These are phyloP conservation scores for Verticillium nubilum DNA, from an alignment of 2,329 filamentous ascomycete genomes.

Conservation along the genomic window DNA sequence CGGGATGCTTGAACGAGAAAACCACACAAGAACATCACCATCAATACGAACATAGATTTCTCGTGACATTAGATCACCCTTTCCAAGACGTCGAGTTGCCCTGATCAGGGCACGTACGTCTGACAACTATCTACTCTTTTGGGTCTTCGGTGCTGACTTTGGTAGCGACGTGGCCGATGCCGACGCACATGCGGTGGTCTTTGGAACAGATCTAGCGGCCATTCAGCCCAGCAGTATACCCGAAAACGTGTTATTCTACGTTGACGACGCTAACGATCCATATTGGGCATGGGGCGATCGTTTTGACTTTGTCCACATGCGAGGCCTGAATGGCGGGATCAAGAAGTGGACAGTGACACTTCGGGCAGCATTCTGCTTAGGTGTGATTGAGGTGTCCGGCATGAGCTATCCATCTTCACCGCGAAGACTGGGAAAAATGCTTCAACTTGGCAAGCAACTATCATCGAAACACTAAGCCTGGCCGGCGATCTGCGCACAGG, in stretches of 20 bases:
- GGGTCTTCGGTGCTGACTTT: too few relatives aligned
- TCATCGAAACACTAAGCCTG: too few relatives aligned
- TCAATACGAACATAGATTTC: not conserved
- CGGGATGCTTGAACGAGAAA: not conserved
- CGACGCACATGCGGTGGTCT: constrained; percentile 35
- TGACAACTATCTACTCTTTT: not conserved
- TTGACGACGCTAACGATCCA: constrained; percentile 23
- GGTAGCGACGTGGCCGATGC: constrained; percentile 41
- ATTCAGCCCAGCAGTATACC: constrained; percentile 49
- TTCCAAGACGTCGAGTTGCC: not conserved
- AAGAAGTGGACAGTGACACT: constrained; percentile 1
- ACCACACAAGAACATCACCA: not conserved
- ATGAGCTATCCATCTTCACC: too few relatives aligned
- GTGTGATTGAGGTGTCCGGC: too few relatives aligned
- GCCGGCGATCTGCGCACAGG: too few relatives aligned
- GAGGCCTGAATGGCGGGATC: too few relatives aligned
- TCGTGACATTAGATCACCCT: not conserved
- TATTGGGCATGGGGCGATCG: constrained; percentile 40
- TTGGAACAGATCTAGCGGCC: constrained; percentile 50
- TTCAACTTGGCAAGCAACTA: too few relatives aligned
- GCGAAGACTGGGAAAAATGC: too few relatives aligned
- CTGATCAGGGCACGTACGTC: not conserved
- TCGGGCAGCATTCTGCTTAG: too few relatives aligned
- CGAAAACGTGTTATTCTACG: constrained; percentile 27
- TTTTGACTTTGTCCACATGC: constrained; percentile 57